Base-by-base conservation (phyloP, 2,329 filamentous ascomycete genomes). In the Alternaria consortialis region DNA sequence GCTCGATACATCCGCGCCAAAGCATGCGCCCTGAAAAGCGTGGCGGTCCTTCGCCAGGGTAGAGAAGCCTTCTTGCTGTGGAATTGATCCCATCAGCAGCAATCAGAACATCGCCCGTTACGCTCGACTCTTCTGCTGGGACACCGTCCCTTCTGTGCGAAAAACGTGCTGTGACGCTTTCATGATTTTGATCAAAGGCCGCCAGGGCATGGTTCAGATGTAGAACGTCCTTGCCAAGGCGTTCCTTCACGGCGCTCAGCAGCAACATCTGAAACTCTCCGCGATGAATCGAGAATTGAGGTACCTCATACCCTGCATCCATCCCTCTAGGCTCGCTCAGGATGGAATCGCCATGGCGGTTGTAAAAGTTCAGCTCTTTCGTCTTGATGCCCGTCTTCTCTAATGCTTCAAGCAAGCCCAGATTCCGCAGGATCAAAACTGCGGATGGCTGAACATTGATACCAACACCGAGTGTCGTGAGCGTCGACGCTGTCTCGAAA, bases 371-470 rank as follows among this genome's bases (percentile, higher is more conserved):
- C 42, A 83, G 68, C 66, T 83, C 82, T 56, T 74, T 63, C 2
- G 80, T 83, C 60, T 80, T 74, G 44, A 83, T 75, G 8, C 75
- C 81, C 4, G 76, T 81, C 20, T 74, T 74, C 50, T 80, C 73
- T 12, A 84, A 69, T 2, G 75, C 76, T 17, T 79, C 75, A 11
- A 82, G 63, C 1, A 84, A 68, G 4, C 81, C 81, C 1, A 82
- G 70, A 39, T 83, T 81, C 12, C 80, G 75, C 25, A 83, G 69
- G 25, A 83, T 80, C 7, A 83, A 68, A 0, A 82, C 80, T 2
- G 82, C 81, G 4, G 80, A 81, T 0, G 81, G 81, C 57, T 83
- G 81, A 2, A 83, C 77, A 53, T 83, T 83, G 68, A 84, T 83
- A 4, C 81, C 81, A 0, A 82, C 80, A 6, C 81, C 81, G 6